Evolutionary conservation across 495 filamentous ascomycete genomes (phyloP).

Genomic region (Aspergillus biplanus): DNA sequence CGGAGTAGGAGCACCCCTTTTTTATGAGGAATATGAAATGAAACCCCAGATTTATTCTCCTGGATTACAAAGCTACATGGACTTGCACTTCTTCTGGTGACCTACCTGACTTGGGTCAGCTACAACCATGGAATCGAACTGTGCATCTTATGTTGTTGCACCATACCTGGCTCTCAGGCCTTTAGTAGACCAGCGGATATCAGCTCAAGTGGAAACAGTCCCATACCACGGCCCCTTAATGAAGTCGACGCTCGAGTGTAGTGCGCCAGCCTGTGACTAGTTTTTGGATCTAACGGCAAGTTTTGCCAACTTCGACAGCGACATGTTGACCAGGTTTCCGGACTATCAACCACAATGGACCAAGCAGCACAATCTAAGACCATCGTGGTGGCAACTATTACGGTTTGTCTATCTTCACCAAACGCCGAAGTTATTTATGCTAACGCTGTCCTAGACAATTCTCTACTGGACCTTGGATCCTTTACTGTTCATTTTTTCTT

Average conservation of each 20-base stretch:
- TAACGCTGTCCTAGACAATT: conserved; percentile 20
- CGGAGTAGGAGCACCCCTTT: conserved; percentile 7
- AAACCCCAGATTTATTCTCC: conserved; percentile 1
- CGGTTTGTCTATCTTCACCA: conserved; percentile 1
- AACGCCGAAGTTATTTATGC: background rate
- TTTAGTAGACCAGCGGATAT: conserved; percentile 11
- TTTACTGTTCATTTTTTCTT: conserved; percentile 21
- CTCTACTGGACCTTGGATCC: conserved; percentile 33
- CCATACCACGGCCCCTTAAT: conserved; percentile 6
- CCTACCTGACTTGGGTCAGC: conserved; percentile 1
- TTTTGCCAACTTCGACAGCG: background rate
- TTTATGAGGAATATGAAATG: conserved; percentile 9
- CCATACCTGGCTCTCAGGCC: conserved; percentile 6
- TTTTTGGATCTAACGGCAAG: background rate
- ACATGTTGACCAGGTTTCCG: background rate
- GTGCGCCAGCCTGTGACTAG: background rate
- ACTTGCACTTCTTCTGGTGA: conserved; percentile 7
- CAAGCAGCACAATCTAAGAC: background rate
- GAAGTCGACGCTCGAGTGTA: conserved; percentile 4
- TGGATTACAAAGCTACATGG: conserved; percentile 13
- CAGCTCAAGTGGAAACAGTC: conserved; percentile 19
- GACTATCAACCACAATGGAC: conserved; percentile 15
- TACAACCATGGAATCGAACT: conserved; percentile 7
- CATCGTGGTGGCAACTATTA: background rate
- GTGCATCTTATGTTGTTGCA: conserved; percentile 25